Evolutionary conservation across 352 stramenopile species (phyloP).

Genomic region (Phytophthora sojae): DNA sequence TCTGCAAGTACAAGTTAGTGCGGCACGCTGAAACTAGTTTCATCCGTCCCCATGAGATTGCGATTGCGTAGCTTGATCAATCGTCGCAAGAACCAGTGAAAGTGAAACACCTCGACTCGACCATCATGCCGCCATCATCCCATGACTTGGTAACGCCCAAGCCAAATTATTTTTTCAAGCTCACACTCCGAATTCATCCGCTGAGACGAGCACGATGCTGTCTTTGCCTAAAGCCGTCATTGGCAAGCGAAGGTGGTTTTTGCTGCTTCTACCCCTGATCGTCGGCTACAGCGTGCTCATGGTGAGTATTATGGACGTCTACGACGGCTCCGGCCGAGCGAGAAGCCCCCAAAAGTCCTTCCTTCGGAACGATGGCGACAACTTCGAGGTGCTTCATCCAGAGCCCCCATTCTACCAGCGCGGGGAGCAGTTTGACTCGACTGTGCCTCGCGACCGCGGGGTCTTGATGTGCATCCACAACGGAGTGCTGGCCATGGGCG

Average conservation of each 20-base stretch:
- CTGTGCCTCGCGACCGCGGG: neutral
- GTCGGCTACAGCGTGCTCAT: neutral
- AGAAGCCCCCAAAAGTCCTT: neutral
- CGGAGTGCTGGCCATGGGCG: neutral
- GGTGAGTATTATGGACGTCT: neutral
- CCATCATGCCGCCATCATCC: neutral
- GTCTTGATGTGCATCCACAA: constrained; percentile 2
- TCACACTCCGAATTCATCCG: neutral
- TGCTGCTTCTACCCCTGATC: neutral
- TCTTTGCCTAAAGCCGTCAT: neutral
- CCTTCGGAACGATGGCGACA: neutral
- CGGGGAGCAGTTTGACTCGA: neutral
- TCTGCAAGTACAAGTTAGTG: no score
- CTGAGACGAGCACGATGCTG: neutral
- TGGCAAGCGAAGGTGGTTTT: neutral
- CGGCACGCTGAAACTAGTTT: no score
- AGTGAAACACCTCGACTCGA: neutral
- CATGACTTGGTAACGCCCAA: neutral
- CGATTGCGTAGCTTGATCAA: neutral
- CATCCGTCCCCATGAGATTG: neutral
- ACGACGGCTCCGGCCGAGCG: neutral
- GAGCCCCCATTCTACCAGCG: neutral
- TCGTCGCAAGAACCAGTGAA: neutral
- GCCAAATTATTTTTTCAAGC: neutral
- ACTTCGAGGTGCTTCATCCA: neutral